Evolutionary conservation across 768 basidiomycete genomes (phyloP), one percentile per base, ranked within the genome.

Genomic region (Xanthoconium stramineum): DNA sequence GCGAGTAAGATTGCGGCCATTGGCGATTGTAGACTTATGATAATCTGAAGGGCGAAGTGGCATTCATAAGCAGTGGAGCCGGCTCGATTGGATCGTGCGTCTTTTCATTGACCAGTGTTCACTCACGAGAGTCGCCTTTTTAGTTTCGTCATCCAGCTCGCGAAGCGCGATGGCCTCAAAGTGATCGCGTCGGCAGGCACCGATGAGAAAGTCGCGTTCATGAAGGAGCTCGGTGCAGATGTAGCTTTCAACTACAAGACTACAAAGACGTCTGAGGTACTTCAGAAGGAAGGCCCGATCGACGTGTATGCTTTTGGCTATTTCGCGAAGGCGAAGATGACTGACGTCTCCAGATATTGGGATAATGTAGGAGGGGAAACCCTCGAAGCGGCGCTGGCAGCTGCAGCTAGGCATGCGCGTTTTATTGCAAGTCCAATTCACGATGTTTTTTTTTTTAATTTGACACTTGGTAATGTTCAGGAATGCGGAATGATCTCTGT

Each of bases 231-330:
- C 38, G 87, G 86, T 1, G 80, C 81, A 0, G 87, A 91, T 58
- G 78, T 85, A 14, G 83, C 77, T 2, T 89, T 88, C 75, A 88
- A 90, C 69, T 89, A 87, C 72, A 86, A 90, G 74, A 88, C 78
- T 0, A 74, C 74, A 3, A 72, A 75, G 43, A 82, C 80, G 0
- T 64, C 62, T 2, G 78, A 84, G 19, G 75, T 86, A 6, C 73
- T 91, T 29, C 59, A 68, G 55, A 75, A 77, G 54, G 78, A 88
- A 61, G 85, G 86, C 8, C 80, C 79, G 0, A 76, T 85, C 50
- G 74, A 84, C 60, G 70, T 84, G 72, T 82, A 69, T 56, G 58
- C 60, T 29, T 28, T 33, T 37, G 2, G 8, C 17, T 38, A n/a
- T 44, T 32, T 40, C 20, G 14, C 10, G 19, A 46, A 17, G 10